These are phyloP conservation scores for Arachis monticola DNA, from an alignment of 331 rosid genomes.

Conservation along the genomic window DNA sequence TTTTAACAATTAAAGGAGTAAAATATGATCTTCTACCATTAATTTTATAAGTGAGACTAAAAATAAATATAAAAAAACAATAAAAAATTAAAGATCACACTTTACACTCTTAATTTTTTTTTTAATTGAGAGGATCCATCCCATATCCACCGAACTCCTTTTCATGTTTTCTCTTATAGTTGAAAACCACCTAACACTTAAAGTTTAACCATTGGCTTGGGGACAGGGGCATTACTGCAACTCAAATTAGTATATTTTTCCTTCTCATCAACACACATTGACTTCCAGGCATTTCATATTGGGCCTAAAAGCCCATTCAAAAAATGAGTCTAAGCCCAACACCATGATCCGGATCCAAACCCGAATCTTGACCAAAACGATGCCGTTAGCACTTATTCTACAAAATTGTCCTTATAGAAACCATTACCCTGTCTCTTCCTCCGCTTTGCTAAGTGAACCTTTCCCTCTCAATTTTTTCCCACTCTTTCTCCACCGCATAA, in stretches of 20 bases:
- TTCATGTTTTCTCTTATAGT: too few species aligned
- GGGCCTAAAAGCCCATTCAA: not conserved
- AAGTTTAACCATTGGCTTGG: slow-evolving; percentile 38
- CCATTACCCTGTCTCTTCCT: slow-evolving; percentile 4
- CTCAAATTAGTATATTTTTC: slow-evolving; percentile 51
- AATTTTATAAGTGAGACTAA: too few species aligned
- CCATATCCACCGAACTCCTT: too few species aligned
- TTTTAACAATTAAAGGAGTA: too few species aligned
- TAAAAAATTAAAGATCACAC: too few species aligned
- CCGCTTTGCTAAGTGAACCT: slow-evolving; percentile 6
- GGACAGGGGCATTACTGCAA: slow-evolving; percentile 37
- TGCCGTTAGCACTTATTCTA: not conserved
- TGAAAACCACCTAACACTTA: too few species aligned
- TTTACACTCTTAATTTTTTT: too few species aligned
- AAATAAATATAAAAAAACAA: too few species aligned
- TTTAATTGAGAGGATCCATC: too few species aligned
- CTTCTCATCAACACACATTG: slow-evolving; percentile 53
- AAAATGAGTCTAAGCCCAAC: not conserved
- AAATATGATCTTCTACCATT: too few species aligned
- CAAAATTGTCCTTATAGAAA: slow-evolving; percentile 16
- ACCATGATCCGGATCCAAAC: not conserved
- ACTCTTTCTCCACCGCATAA: not conserved
- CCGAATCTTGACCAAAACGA: slow-evolving; percentile 10
- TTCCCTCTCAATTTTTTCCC: slow-evolving; percentile 20
- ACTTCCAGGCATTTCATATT: slow-evolving; percentile 54